These are phyloP conservation scores for Eucalyptus brandiana DNA, from an alignment of 345 rosid species.

Conservation along the genomic window DNA sequence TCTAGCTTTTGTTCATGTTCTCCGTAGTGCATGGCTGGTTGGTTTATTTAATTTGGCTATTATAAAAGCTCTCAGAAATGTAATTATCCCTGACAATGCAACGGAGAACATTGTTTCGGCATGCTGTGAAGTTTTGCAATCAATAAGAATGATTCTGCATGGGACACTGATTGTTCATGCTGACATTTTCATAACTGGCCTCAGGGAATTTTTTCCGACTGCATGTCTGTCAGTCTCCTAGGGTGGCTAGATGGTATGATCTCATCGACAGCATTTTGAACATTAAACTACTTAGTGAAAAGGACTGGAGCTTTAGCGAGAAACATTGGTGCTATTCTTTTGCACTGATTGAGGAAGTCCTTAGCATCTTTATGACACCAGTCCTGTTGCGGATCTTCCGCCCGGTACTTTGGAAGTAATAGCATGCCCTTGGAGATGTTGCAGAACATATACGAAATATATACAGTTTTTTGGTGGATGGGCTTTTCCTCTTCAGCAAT, in stretches of 20 bases:
- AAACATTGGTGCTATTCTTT: not conserved
- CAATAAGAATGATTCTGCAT: not conserved
- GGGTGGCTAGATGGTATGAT: not conserved
- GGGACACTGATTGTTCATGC: not conserved
- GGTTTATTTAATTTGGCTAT: not conserved
- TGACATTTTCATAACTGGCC: not conserved
- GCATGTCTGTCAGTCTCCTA: not conserved
- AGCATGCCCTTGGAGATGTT: not conserved
- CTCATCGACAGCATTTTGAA: not conserved
- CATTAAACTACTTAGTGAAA: not conserved
- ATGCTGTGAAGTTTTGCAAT: not conserved
- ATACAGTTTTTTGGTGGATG: not conserved
- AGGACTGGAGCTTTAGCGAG: not conserved
- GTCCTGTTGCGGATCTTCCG: not conserved
- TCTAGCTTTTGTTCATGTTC: not conserved
- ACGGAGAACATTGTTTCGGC: not conserved
- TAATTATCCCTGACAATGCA: not conserved
- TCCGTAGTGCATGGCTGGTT: not conserved
- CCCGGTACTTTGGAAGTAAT: not conserved
- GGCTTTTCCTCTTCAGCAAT: not conserved
- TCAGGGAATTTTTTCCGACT: not conserved
- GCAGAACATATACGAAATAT: not conserved
- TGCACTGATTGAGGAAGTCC: not conserved
- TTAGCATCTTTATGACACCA: not conserved
- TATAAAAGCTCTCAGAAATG: not conserved